A percentile compares a stretch with the other conserved stretches of the same genome.
Conservation (phyloP, 2,329 filamentous ascomycete species). For the Teratosphaeria destructans region DNA sequence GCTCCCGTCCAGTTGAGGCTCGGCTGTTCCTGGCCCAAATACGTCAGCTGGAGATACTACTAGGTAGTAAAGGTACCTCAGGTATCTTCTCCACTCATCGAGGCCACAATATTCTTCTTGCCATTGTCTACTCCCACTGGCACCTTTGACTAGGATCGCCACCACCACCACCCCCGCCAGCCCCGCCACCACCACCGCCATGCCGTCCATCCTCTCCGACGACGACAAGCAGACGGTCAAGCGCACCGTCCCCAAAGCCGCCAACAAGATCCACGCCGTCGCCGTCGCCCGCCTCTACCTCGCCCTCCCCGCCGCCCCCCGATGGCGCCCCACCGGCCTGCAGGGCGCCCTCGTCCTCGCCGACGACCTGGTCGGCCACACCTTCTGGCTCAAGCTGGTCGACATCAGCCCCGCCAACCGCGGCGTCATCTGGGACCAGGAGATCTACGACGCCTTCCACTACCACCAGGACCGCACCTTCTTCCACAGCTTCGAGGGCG, state of each 20-base stretch:
- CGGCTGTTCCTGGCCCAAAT: background rate
- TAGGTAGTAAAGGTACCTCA: background rate
- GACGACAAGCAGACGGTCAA: slow-evolving; percentile 96
- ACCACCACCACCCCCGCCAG: background rate
- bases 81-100: background rate
- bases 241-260: slow-evolving; percentile 81
- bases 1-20: background rate
- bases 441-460: slow-evolving; percentile 87
- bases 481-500: slow-evolving; percentile 94
- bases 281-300: slow-evolving; percentile 90
- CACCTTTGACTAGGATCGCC: slow-evolving; percentile 11
- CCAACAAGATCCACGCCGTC: slow-evolving; percentile 95
- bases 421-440: slow-evolving; percentile 93
- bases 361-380: slow-evolving; percentile 89
- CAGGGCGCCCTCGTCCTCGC: slow-evolving; percentile 86
- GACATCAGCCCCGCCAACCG: slow-evolving; percentile 78
- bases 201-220: slow-evolving; percentile 59
- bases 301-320: slow-evolving; percentile 71
- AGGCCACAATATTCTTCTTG: background rate
- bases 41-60: background rate
- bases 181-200: slow-evolving; percentile 2
- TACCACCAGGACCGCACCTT: slow-evolving; percentile 98
- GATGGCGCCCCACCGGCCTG: slow-evolving; percentile 90
- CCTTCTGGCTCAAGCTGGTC: slow-evolving; percentile 95
- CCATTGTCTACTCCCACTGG: background rate